Evolutionary conservation across 169 alveolate genomes (phyloP).

Genomic region (Eimeria tenella): DNA sequence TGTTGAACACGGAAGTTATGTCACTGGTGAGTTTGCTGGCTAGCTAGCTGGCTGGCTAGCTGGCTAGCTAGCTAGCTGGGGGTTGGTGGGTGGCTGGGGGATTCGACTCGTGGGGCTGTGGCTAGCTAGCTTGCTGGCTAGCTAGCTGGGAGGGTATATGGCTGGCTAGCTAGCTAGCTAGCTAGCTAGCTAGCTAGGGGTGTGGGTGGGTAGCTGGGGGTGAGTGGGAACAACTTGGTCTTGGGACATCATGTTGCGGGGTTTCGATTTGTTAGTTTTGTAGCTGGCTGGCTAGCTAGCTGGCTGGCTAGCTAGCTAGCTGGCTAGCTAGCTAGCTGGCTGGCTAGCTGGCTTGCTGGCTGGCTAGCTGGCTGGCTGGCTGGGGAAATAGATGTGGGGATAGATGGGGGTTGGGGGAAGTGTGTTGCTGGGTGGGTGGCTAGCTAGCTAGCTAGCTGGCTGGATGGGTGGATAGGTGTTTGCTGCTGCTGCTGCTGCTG

Average conservation of each 20-base stretch:
- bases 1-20: constrained; percentile 80
- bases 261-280: too few relatives aligned
- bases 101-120: not conserved
- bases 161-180: too few relatives aligned
- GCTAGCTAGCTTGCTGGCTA: too few relatives aligned
- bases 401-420: not conserved
- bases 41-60: not conserved
- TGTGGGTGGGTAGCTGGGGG: too few relatives aligned
- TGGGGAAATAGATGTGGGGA: not conserved
- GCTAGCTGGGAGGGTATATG: too few relatives aligned
- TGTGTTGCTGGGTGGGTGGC: not conserved
- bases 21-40: constrained; percentile 56
- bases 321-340: too few relatives aligned
- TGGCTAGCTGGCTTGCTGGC: too few relatives aligned
- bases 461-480: not conserved
- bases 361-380: not conserved
- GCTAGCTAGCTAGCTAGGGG: too few relatives aligned
- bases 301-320: too few relatives aligned
- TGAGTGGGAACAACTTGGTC: too few relatives aligned
- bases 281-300: too few relatives aligned
- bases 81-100: not conserved
- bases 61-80: not conserved
- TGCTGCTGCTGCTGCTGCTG: not conserved
- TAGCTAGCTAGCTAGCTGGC: not conserved
- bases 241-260: too few relatives aligned